Evolutionary conservation across 768 basidiomycete genomes (phyloP).

Genomic region (Lentinula aciculospora): DNA sequence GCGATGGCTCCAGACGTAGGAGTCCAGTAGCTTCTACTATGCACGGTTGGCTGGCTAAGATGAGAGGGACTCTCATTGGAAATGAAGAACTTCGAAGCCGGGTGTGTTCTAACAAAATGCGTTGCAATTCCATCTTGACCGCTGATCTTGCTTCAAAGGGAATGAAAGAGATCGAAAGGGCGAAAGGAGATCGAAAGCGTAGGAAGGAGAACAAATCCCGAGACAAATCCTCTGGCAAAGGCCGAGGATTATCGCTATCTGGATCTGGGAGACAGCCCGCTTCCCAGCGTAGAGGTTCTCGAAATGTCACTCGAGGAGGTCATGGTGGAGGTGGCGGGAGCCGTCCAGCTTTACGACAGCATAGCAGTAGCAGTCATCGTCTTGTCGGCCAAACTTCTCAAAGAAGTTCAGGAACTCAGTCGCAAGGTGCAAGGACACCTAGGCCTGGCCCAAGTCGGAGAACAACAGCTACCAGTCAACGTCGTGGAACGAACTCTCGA

Average conservation of each 20-base stretch:
- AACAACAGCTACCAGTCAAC: background rate
- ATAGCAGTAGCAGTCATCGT: conserved; percentile 13
- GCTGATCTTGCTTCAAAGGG: conserved; percentile 31
- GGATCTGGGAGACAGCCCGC: conserved; percentile 12
- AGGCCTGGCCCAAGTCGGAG: background rate
- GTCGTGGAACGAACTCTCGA: background rate
- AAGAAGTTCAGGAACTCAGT: conserved; percentile 6
- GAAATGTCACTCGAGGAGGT: background rate
- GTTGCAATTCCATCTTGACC: conserved; percentile 6
- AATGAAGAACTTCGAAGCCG: conserved; percentile 51
- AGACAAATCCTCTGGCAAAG: background rate
- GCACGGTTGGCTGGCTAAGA: conserved; percentile 78
- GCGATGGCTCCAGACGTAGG: conserved; percentile 37
- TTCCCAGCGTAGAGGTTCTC: background rate
- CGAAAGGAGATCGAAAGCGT: conserved; percentile 21
- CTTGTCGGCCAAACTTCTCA: conserved; percentile 13
- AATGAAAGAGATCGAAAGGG: conserved; percentile 66
- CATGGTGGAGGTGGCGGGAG: background rate
- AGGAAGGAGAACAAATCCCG: background rate
- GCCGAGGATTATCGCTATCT: conserved; percentile 10
- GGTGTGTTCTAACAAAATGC: conserved; percentile 20
- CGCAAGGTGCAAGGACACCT: background rate
- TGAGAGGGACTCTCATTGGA: conserved; percentile 65
- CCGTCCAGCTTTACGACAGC: conserved; percentile 10
- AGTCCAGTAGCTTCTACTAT: conserved; percentile 50